Percentiles rank a stretch among this genome's conserved stretches.
These are phyloP conservation scores for Zygoascus ofunaensis DNA, from an alignment of 805 yeast species.

Conservation along the genomic window DNA sequence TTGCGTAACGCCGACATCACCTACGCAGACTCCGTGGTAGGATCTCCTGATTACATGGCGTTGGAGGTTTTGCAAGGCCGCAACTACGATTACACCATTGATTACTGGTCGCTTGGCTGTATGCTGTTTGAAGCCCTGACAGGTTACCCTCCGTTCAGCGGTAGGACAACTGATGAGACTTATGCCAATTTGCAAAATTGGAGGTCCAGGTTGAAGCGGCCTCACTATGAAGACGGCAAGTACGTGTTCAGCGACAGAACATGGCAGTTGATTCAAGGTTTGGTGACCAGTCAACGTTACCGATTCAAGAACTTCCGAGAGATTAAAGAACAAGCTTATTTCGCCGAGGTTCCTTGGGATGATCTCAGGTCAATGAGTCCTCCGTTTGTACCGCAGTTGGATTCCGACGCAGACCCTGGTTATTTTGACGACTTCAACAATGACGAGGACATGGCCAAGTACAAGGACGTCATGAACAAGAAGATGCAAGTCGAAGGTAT, in stretches of 20 bases:
- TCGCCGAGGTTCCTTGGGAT: conserved; percentile 75
- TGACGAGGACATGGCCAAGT: conserved; percentile 94
- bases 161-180: conserved; percentile 88
- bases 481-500: conserved; percentile 74
- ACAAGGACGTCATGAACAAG: conserved; percentile 93
- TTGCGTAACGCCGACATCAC: conserved; percentile 63
- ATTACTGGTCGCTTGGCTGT: conserved; percentile 98
- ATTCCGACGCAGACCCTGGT: conserved; percentile 96
- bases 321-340: conserved; percentile 70
- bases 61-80: conserved; percentile 92
- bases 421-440: conserved; percentile 96
- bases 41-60: conserved; percentile 99
- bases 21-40: conserved; percentile 91
- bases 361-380: conserved; percentile 63
- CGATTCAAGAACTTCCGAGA: conserved; percentile 75
- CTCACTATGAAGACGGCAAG: conserved; percentile 84
- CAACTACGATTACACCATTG: conserved; percentile 90
- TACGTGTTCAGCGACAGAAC: conserved; percentile 93
- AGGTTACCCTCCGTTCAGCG: conserved; percentile 96
- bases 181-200: conserved; percentile 88
- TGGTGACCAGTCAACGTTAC: conserved; percentile 70
- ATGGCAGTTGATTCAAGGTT: conserved; percentile 71
- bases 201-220: conserved; percentile 81
- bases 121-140: conserved; percentile 92
- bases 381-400: conserved; percentile 94